A percentile compares a stretch with the other conserved stretches of the same genome.
phyloP scores from a whole-genome alignment of 139 green algal genomes.

The Coelastrella sp. region DNA sequence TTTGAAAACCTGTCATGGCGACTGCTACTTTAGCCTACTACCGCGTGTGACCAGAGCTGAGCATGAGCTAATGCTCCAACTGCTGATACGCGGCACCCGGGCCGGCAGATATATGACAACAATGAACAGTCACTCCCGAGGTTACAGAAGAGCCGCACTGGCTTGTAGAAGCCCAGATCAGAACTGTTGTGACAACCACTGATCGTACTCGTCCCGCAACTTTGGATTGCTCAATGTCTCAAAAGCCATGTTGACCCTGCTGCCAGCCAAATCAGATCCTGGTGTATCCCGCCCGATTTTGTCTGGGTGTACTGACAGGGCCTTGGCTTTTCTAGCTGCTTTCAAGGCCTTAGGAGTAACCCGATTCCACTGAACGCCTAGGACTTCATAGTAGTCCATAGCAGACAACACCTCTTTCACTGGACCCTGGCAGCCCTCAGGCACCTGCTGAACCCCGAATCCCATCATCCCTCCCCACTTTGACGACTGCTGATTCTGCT shows the following conservation, averaged over 20 bases:
- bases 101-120: too few species aligned
- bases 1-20: too few species aligned
- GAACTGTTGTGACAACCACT: constrained; percentile 13
- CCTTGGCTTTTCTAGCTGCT: constrained; percentile 17
- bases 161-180: background rate
- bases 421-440: background rate
- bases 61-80: too few species aligned
- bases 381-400: constrained; percentile 38
- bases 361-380: background rate
- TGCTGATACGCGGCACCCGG: too few species aligned
- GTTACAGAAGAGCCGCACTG: background rate
- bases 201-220: constrained; percentile 3
- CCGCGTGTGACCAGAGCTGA: too few species aligned
- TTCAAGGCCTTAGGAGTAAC: background rate
- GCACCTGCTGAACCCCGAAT: background rate
- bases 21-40: too few species aligned
- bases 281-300: background rate
- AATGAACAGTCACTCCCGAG: too few species aligned
- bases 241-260: constrained; percentile 26
- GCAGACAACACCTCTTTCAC: constrained; percentile 28
- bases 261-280: constrained; percentile 12
- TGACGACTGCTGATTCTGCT: too few species aligned
- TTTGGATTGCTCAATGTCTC: constrained; percentile 13
- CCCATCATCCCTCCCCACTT: constrained; percentile 34
- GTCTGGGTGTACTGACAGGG: constrained; percentile 27